Evolutionary conservation across 371 early-diverging fungal species (phyloP).

Genomic region (Fennellomyces sp.): DNA sequence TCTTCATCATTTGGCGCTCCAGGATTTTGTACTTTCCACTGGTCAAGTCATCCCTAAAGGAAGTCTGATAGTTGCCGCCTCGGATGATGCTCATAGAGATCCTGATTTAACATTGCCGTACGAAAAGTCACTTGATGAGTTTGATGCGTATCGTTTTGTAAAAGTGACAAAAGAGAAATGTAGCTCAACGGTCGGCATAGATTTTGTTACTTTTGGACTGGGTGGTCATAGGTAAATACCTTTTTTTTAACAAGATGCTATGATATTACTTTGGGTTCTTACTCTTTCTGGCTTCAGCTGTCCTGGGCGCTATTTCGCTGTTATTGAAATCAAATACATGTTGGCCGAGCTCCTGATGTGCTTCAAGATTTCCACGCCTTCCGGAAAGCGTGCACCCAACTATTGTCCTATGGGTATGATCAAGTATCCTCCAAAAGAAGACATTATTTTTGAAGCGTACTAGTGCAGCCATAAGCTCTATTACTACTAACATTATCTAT

Average conservation of each 20-base stretch:
- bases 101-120: constrained; percentile 4
- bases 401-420: constrained; percentile 29
- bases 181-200: constrained; percentile 14
- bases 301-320: constrained; percentile 55
- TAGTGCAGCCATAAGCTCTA: too few relatives aligned
- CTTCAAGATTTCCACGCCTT: constrained; percentile 21
- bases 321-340: constrained; percentile 45
- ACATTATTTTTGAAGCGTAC: constrained; percentile 15
- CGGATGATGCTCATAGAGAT: constrained; percentile 22
- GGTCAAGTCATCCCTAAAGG: constrained; percentile 31
- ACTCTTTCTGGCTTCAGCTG: too few relatives aligned
- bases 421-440: constrained; percentile 27
- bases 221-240: too few relatives aligned
- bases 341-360: constrained; percentile 29
- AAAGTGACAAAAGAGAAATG: not conserved
- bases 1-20: constrained; percentile 32
- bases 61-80: constrained; percentile 21
- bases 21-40: constrained; percentile 36
- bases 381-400: constrained; percentile 27
- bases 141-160: constrained; percentile 31
- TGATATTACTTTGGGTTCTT: too few relatives aligned
- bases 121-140: constrained; percentile 14
- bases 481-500: too few relatives aligned
- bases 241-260: too few relatives aligned
- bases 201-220: constrained; percentile 10